Evolutionary conservation across 768 basidiomycete species (phyloP).

Genomic region (Rhizopogon rudus): DNA sequence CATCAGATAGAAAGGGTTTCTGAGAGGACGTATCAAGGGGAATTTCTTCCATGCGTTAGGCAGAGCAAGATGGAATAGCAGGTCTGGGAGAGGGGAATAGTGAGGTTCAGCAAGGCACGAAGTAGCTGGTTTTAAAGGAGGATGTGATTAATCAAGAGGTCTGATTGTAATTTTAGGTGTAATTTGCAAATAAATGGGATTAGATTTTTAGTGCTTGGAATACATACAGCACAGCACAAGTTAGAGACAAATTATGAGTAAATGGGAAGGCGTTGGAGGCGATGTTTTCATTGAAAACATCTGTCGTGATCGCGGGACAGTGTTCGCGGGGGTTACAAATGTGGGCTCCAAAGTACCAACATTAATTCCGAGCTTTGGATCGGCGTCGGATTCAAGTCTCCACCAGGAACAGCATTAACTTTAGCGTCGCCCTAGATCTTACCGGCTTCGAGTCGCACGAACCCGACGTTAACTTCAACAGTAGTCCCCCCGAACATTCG

Average conservation of each 20-base stretch:
- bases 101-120: constrained; percentile 2
- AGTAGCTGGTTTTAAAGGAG: constrained; percentile 12
- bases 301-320: no score
- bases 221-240: neutral
- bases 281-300: neutral
- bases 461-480: no score
- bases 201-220: neutral
- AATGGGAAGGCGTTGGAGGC: neutral
- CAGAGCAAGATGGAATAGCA: neutral
- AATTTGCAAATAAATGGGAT: constrained; percentile 6
- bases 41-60: constrained; percentile 10
- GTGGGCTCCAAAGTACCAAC: neutral
- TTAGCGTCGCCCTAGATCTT: neutral
- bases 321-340: neutral
- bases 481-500: neutral
- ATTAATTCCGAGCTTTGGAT: neutral
- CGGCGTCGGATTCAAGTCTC: neutral
- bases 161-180: neutral
- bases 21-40: neutral
- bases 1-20: constrained; percentile 8
- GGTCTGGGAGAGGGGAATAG: constrained; percentile 2
- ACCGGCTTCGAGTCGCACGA: neutral
- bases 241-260: neutral
- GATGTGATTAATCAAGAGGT: neutral
- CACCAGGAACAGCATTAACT: neutral